A percentile compares a stretch with the other conserved stretches of the same genome.
Conservation (phyloP, 73 alveolate species). For the Paramecium biaurelia region DNA sequence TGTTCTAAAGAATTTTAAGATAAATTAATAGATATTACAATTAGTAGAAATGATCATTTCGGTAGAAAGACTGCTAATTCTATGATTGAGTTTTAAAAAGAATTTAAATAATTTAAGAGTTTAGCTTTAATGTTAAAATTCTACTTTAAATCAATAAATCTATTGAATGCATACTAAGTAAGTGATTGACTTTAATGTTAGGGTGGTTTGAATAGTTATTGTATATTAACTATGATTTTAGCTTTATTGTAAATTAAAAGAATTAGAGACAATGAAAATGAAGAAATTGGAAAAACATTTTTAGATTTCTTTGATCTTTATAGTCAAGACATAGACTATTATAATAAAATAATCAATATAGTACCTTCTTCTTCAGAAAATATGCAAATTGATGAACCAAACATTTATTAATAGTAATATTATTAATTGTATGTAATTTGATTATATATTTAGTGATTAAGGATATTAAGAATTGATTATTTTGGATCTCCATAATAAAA, state of each 20-base stretch:
- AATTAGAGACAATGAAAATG: background rate
- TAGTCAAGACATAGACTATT: background rate
- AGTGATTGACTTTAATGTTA: background rate
- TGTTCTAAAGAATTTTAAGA: background rate
- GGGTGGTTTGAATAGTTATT: conserved; percentile 50
- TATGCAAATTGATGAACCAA: background rate
- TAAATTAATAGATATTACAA: background rate
- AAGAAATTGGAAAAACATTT: background rate
- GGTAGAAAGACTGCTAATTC: background rate
- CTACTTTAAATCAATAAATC: conserved; percentile 31
- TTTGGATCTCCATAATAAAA: background rate
- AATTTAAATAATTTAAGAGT: conserved; percentile 13
- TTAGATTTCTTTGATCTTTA: background rate
- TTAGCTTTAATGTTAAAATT: background rate
- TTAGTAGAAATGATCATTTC: background rate
- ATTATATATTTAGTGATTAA: background rate
- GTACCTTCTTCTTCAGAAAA: background rate
- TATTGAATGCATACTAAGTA: conserved; percentile 3
- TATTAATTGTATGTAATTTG: background rate
- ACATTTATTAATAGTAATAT: background rate
- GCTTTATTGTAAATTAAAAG: background rate
- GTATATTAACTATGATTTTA: background rate
- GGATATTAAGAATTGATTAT: background rate
- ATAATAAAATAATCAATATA: background rate
- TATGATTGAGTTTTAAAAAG: conserved; percentile 21